Percentiles rank a stretch among this genome's conserved stretches.
Evolutionary conservation across 768 basidiomycete species (phyloP).

Genomic region (Cystofilobasidium bisporidii): DNA sequence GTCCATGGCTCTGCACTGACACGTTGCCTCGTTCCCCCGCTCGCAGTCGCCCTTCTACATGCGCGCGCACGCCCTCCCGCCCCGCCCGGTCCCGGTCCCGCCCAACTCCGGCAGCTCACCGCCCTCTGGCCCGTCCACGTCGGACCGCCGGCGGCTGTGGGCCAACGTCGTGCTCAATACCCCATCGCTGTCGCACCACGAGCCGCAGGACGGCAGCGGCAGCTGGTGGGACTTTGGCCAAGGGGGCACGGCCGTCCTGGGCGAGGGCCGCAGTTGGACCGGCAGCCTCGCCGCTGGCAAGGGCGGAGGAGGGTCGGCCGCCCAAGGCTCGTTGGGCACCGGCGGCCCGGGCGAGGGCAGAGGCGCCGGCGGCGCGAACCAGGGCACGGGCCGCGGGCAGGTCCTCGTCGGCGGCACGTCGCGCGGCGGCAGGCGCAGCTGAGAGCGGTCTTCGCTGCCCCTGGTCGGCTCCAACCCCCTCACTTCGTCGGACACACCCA

Average conservation of each 20-base stretch:
- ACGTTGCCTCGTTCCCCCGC: too few species aligned
- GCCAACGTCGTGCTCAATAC: slow-evolving; percentile 11
- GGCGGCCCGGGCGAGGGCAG: not conserved
- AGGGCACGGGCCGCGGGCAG: not conserved
- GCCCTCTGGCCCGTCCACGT: not conserved
- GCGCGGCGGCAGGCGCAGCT: not conserved
- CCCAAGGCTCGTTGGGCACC: not conserved
- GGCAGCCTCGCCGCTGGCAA: not conserved
- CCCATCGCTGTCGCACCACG: slow-evolving; percentile 1
- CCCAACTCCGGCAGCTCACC: not conserved
- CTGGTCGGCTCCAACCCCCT: not conserved
- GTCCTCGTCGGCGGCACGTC: not conserved
- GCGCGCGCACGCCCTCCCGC: slow-evolving; percentile 4
- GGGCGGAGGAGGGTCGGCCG: not conserved
- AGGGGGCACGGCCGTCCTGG: not conserved
- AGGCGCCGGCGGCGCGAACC: not conserved
- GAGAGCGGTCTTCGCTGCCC: too few species aligned
- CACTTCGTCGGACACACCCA: too few species aligned
- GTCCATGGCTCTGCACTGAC: too few species aligned
- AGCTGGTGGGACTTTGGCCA: slow-evolving; percentile 6
- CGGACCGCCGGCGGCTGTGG: not conserved
- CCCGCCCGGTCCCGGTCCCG: not conserved
- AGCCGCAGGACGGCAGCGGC: not conserved
- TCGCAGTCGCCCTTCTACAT: slow-evolving; percentile 2
- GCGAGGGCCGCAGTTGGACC: not conserved